Base-by-base conservation (phyloP, 495 filamentous ascomycete genomes). In the Chaetomium cochliodes region DNA sequence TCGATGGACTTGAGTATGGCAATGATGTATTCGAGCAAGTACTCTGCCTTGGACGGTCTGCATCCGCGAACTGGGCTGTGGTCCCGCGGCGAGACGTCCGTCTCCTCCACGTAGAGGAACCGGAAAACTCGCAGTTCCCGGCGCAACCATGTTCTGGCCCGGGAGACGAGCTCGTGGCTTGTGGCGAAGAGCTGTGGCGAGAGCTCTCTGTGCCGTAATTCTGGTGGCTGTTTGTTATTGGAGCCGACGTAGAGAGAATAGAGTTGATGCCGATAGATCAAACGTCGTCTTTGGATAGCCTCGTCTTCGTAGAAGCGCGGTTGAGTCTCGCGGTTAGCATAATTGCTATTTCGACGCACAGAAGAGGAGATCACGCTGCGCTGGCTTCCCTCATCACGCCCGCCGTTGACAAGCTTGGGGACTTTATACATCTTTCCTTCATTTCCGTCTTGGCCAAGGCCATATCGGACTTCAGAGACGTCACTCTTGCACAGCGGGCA, bases 1-100 rank as follows among this genome's bases (percentile, higher is more conserved):
- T 96, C 91, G 16, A 92, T 85, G 0, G 88, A 89, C 67, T 90
- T 92, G 30, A 96, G 76, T 47, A 96, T 91, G n/a, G 88, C 89
- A 51, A 94, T 76, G 59, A 92, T 84, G 69, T 93, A 94, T 68
- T 92, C 90, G 13, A 94, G 83, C 26, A 96, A 68, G 62, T 92
- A 96, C 67, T 93, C 92, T 5, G 88, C 86, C 72, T 91, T 92
- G 64, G 85, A 89, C 5, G 84, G 83, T 55, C 86, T 79, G 50
- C 85, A 80, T 59, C 70, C 64, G 50, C 67, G 72, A 58, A 70
- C 70, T 2, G 18, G 26, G 18, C n/a, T 22, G 23, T 26, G 26
- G 13, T 11, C 1, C 30, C 33, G 25, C 74, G 2, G 62, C 42
- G 13, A 30, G 25, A 58, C 44, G 60, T 74, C 67, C 2, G 79